phyloP scores from a whole-genome alignment of 208 protist species.

The Trypanosoma melophagium region DNA sequence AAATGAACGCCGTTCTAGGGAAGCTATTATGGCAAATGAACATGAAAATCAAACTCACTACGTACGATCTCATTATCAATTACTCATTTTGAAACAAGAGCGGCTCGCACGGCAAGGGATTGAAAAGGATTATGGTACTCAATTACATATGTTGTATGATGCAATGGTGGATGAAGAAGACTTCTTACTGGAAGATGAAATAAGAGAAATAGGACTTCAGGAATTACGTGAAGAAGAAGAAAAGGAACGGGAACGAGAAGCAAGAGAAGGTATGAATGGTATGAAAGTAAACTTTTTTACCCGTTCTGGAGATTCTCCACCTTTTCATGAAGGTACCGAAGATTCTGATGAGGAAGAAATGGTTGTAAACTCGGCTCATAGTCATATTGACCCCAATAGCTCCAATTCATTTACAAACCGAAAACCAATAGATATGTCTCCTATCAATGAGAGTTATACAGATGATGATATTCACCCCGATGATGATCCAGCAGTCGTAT shows the following conservation, averaged over 20 bases:
- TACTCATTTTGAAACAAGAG: neutral
- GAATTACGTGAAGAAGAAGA: slow-evolving; percentile 36
- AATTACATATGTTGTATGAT: slow-evolving; percentile 44
- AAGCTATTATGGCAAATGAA: slow-evolving; percentile 8
- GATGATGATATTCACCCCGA: slow-evolving; percentile 11
- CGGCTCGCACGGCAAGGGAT: slow-evolving; percentile 27
- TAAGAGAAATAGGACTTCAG: slow-evolving; percentile 32
- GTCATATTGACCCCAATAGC: neutral
- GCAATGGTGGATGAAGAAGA: slow-evolving; percentile 45
- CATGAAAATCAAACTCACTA: slow-evolving; percentile 1
- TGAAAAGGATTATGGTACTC: slow-evolving; percentile 31
- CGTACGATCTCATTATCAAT: neutral
- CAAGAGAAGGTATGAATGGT: slow-evolving; percentile 14
- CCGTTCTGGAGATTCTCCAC: slow-evolving; percentile 10
- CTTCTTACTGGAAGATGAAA: slow-evolving; percentile 37
- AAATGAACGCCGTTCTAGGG: neutral
- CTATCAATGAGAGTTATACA: neutral
- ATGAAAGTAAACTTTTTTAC: slow-evolving; percentile 26
- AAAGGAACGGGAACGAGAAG: slow-evolving; percentile 32
- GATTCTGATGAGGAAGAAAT: slow-evolving; percentile 15
- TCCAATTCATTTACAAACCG: neutral
- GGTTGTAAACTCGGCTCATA: neutral
- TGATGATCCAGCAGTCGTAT: slow-evolving; percentile 6
- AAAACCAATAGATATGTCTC: neutral
- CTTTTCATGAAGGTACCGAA: slow-evolving; percentile 43